phyloP scores from a whole-genome alignment of 2,329 filamentous ascomycete species.

The Talaromyces sp. region DNA sequence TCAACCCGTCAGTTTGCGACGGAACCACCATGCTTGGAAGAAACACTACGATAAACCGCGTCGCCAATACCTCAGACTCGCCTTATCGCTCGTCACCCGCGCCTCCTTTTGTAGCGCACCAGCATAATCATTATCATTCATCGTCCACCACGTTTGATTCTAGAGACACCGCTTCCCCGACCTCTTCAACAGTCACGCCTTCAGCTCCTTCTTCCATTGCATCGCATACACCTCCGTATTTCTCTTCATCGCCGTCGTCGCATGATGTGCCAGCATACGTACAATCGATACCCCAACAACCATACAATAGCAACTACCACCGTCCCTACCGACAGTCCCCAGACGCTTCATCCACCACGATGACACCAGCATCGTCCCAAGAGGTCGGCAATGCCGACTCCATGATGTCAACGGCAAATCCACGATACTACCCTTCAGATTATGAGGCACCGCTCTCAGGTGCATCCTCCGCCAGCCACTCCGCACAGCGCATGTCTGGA shows the following conservation, averaged over 20 bases:
- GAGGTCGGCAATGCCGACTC: not conserved
- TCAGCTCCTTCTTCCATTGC: constrained; percentile 31
- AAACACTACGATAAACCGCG: constrained; percentile 37
- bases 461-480: not conserved
- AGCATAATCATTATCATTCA: constrained; percentile 18
- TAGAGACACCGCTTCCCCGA: constrained; percentile 34
- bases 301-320: constrained; percentile 23
- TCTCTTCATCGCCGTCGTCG: constrained; percentile 25
- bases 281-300: constrained; percentile 27
- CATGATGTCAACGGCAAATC: not conserved
- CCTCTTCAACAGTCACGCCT: constrained; percentile 35
- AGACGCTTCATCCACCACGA: constrained; percentile 17
- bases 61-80: constrained; percentile 31
- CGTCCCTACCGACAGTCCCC: constrained; percentile 25
- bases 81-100: constrained; percentile 32
- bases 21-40: constrained; percentile 57
- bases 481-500: constrained; percentile 7
- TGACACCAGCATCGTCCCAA: constrained; percentile 12
- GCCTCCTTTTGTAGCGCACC: constrained; percentile 23
- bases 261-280: constrained; percentile 38
- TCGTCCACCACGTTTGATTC: constrained; percentile 27
- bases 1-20: constrained; percentile 52
- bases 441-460: not conserved
- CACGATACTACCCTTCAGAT: constrained; percentile 10
- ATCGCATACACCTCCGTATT: constrained; percentile 32